phyloP scores from a whole-genome alignment of 1,284 basidiomycete genomes.

The Rhodofomes roseus region DNA sequence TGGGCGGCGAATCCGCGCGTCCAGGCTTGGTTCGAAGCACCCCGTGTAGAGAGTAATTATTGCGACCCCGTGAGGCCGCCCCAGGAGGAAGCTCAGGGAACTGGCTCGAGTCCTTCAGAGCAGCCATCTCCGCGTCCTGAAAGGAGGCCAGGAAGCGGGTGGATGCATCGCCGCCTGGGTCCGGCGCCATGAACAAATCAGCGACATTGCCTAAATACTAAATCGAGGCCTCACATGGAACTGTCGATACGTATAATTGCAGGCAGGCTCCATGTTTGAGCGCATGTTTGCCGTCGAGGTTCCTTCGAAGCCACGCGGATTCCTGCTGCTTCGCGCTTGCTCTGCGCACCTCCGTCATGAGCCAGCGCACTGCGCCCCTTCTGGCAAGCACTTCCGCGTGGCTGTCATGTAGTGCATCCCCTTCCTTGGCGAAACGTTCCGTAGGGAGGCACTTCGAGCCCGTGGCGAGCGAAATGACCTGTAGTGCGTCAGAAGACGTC shows the following conservation, averaged over 20 bases:
- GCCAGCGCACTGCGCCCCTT: conserved; percentile 78
- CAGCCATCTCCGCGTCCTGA: conserved; percentile 70
- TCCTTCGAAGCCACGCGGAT: conserved; percentile 40
- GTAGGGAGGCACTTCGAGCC: conserved; percentile 87
- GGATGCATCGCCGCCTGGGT: conserved; percentile 82
- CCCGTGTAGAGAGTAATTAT: conserved; percentile 71
- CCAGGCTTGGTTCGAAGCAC: conserved; percentile 89
- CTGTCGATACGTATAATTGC: conserved; percentile 81
- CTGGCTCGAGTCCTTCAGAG: conserved; percentile 51
- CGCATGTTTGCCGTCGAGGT: conserved; percentile 39
- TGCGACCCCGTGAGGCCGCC: conserved; percentile 65
- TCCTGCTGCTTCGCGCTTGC: conserved; percentile 11
- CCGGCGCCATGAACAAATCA: conserved; percentile 6
- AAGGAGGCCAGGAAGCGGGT: conserved; percentile 69
- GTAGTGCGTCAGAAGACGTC: conserved; percentile 21
- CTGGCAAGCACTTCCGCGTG: conserved; percentile 90
- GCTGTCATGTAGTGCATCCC: conserved; percentile 84
- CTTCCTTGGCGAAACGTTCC: conserved; percentile 56
- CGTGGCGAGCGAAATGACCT: conserved; percentile 73
- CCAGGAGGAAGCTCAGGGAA: conserved; percentile 34
- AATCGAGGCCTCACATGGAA: conserved; percentile 79
- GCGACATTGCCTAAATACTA: conserved; percentile 7
- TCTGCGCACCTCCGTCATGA: conserved; percentile 64
- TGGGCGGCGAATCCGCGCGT: conserved; percentile 78
- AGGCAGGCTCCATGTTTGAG: conserved; percentile 51